These are phyloP conservation scores for Mentha longifolia DNA, from an alignment of 257 asterid species.

Conservation along the genomic window DNA sequence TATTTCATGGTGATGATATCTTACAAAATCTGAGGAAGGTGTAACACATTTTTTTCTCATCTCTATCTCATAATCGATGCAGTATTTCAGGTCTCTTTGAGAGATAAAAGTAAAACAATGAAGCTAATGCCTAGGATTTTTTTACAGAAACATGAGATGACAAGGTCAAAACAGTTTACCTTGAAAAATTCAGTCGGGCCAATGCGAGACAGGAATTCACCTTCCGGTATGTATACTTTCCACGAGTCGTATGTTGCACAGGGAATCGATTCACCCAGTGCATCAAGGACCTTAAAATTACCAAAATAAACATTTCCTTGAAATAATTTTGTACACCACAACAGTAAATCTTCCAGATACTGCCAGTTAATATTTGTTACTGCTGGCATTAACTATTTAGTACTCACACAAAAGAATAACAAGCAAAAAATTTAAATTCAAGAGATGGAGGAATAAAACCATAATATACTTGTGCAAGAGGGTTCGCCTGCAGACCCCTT, in stretches of 20 bases:
- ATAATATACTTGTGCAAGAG: slow-evolving; percentile 79
- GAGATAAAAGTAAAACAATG: too few species aligned
- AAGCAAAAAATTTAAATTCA: background rate
- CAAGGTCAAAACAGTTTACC: slow-evolving; percentile 45
- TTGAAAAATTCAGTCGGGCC: slow-evolving; percentile 94
- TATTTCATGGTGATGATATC: too few species aligned
- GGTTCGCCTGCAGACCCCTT: slow-evolving; percentile 96
- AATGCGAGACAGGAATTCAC: slow-evolving; percentile 93
- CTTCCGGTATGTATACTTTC: slow-evolving; percentile 97
- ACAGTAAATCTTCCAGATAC: too few species aligned
- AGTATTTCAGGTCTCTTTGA: too few species aligned
- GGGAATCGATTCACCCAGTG: slow-evolving; percentile 80
- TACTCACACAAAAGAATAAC: background rate
- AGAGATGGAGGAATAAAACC: slow-evolving; percentile 18
- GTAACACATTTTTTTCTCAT: too few species aligned
- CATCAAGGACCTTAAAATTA: slow-evolving; percentile 81
- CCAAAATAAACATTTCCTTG: slow-evolving; percentile 25
- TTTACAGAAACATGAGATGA: slow-evolving; percentile 28
- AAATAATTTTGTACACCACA: too few species aligned
- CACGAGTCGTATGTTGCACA: slow-evolving; percentile 82
- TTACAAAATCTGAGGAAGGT: too few species aligned
- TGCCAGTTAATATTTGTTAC: slow-evolving; percentile 20
- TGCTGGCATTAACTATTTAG: background rate
- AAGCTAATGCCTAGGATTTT: background rate
- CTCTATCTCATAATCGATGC: too few species aligned